A percentile compares a stretch with the other conserved stretches of the same genome.
These are phyloP conservation scores for Xylaria sp. DNA, from an alignment of 2,329 filamentous ascomycete species.

Conservation along the genomic window DNA sequence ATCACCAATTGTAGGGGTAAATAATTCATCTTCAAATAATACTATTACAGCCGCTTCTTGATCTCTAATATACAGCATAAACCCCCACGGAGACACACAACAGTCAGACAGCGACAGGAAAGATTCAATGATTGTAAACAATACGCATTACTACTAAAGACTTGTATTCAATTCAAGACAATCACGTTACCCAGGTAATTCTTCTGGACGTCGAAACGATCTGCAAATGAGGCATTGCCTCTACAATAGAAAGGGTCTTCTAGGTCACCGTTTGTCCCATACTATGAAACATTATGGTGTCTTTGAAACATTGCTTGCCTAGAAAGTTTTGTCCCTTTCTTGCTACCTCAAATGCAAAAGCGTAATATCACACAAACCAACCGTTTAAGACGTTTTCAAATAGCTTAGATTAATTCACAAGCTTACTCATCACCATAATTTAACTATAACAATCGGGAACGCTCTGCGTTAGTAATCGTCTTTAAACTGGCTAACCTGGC, in stretches of 20 bases:
- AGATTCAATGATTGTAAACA: not conserved
- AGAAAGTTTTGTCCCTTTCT: slow-evolving; percentile 10
- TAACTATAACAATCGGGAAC: slow-evolving; percentile 8
- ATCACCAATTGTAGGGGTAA: not conserved
- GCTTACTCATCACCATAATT: not conserved
- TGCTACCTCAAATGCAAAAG: not conserved
- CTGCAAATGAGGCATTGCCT: not conserved
- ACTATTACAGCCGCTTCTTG: not conserved
- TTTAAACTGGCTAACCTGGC: not conserved
- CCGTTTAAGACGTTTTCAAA: slow-evolving; percentile 21
- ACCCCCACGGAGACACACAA: not conserved
- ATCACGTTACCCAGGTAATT: not conserved
- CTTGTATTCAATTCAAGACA: not conserved
- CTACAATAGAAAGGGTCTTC: not conserved
- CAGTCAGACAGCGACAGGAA: not conserved
- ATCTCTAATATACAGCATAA: not conserved
- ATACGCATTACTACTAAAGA: not conserved
- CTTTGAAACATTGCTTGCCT: not conserved
- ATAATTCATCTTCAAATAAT: not conserved
- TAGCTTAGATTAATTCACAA: not conserved
- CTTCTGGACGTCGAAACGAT: not conserved
- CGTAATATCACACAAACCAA: slow-evolving; percentile 5
- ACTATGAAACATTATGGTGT: not conserved
- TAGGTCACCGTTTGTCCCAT: slow-evolving; percentile 4
- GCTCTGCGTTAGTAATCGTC: slow-evolving; percentile 12